Base-by-base conservation (phyloP, 176 grass and related monocot genomes). In the Saccharum spontaneum region DNA sequence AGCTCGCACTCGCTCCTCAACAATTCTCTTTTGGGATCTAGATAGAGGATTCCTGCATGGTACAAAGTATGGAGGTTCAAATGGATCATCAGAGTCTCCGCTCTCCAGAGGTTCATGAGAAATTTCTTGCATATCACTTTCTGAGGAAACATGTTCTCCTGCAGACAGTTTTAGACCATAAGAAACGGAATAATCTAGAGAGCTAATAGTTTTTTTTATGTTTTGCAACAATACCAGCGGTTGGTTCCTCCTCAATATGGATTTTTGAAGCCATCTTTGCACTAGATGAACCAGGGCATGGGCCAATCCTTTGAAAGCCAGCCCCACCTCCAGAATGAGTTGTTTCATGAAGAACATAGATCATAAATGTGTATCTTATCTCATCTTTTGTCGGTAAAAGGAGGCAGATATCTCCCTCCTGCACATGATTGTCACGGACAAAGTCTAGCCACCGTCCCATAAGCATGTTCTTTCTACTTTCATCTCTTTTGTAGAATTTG, bases 301-400 rank as follows among this genome's bases (percentile, higher is more conserved):
- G 24, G 60, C 15, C 43, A 67, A 8, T 16, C 63, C 62, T 34
- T 67, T 12, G 77, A 34, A 8, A 79, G 45, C 5, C 16, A 23
- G 10, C n/a, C 50, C 20, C 30, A 14, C 50, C 4, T 0, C 22
- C 14, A 52, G 61, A 62, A 46, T 30, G 12, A 41, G 22, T 20
- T 71, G 50, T 37, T 62, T 77, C 68, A 50, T 73, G 79, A 67
- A 89, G 80, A 60, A 91, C 5, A 91, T 89, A 82, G n/a, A 91
- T 80, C 54, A 11, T 62, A 31, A 87, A 44, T 15, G 67, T 71
- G 30, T 81, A 75, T 36, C 13, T 78, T 36, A 20, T 44, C 16
- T 59, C 45, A 8, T 28, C 57, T 59, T 81, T 89, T 82, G 36
- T 50, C 37, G 75, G 81, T 73, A 82, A 48, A 75, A 94, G 81